phyloP scores from a whole-genome alignment of 495 filamentous ascomycete species.

The Trichoderma asperelloides region DNA sequence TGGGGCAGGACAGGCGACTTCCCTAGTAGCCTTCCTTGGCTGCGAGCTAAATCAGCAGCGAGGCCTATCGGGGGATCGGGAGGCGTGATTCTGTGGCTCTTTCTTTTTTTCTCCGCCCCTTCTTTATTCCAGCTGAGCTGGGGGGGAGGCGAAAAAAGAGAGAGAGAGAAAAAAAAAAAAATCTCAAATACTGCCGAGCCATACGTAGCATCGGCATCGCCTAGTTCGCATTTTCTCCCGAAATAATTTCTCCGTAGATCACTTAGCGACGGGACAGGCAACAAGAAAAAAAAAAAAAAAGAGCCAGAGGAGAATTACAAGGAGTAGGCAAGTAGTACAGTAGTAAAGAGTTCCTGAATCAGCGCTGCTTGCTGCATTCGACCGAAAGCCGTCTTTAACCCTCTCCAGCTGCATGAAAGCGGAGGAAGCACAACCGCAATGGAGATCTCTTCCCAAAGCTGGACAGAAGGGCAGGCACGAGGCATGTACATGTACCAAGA shows the following conservation, averaged over 20 bases:
- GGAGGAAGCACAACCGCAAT: neutral
- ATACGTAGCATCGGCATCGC: too few relatives aligned
- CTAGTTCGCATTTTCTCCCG: too few relatives aligned
- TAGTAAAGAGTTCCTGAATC: neutral
- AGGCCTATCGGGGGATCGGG: conserved; percentile 3
- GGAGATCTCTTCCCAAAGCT: conserved; percentile 5
- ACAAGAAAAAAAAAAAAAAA: neutral
- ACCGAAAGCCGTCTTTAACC: conserved; percentile 1
- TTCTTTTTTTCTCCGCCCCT: conserved; percentile 1
- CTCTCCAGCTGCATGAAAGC: conserved; percentile 4
- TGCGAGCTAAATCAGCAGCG: conserved; percentile 6
- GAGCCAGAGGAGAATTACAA: neutral
- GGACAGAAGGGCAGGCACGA: neutral
- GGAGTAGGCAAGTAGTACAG: neutral
- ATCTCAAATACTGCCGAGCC: neutral
- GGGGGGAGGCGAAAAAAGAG: neutral
- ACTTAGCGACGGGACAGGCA: neutral
- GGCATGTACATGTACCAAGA: neutral
- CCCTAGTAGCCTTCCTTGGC: neutral
- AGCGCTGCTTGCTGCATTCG: neutral
- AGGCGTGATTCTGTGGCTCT: neutral
- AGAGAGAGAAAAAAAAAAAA: neutral
- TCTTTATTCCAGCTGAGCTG: neutral
- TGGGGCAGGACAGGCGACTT: neutral
- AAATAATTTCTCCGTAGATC: neutral